Base-by-base conservation (phyloP, 2,329 filamentous ascomycete species). In the Ceratocystis diversiconidia region DNA sequence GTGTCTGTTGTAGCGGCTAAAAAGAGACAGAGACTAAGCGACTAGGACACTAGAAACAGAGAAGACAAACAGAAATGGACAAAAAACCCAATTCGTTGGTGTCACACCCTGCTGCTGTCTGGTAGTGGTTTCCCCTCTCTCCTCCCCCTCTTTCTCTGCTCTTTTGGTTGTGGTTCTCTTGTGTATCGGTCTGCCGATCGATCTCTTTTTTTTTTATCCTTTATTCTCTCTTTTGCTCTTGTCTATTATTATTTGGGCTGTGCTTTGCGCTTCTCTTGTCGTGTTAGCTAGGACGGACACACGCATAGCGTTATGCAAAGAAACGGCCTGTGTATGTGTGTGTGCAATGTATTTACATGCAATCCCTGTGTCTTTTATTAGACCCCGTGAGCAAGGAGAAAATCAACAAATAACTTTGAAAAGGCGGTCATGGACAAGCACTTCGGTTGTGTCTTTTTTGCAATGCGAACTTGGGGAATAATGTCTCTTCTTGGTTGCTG, bases 351-450 rank as follows among this genome's bases (percentile, higher is more conserved):
- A 59, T 30, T 10, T 59, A 59, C 2, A 10, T 59, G 32, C 55
- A 15, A 36, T 59, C 55, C 55, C 15, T 32, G 25, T 12, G 19
- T 59, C 17, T 32, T 59, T 19, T n/a, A 59, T 15, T n/a, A 59
- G 52, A 22, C 52, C 52, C 17, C 52, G 52, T 57, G 52, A 57
- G 52, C 52, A 57, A 30, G 32, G 17, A 59, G 55, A 59, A 32
- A 59, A 59, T 36, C 7, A 41, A 41, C 36, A 41, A 41, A 8
- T 52, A 41, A 50, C 48, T 25, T 3, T 59, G 25, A 59, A 59
- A 59, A 59, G 55, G 55, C 55, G 55, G 55, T 59, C 55, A 59
- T 59, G 55, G 25, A 32, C 55, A 19, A n/a, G 48, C 10, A 57
- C 44, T 64, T 60, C 15, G 30, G 41, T 32, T 59, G 4, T 64